A percentile compares a stretch with the other conserved stretches of the same genome.
Conservation (phyloP, 2,329 filamentous ascomycete species). For the Talaromyces sp. region DNA sequence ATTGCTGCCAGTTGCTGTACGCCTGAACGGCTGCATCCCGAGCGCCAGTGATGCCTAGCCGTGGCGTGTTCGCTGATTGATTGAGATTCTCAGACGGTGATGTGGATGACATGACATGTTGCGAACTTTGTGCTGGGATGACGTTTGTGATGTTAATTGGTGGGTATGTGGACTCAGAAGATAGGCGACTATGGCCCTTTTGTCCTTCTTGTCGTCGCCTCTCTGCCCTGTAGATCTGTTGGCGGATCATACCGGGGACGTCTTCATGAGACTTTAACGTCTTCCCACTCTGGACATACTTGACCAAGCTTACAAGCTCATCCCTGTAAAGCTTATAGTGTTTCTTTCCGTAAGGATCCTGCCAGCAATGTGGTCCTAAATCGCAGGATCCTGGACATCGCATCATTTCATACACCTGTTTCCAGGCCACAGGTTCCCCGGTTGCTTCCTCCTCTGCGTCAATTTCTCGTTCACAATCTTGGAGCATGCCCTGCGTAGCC, state of each 20-base stretch:
- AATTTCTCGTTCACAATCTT: slow-evolving; percentile 13
- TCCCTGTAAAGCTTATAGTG: not conserved
- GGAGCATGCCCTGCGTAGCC: slow-evolving; percentile 18
- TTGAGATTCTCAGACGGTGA: slow-evolving; percentile 12
- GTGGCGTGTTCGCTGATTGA: slow-evolving; percentile 11
- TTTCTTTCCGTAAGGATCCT: not conserved
- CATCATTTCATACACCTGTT: slow-evolving; percentile 18
- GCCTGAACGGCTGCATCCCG: slow-evolving; percentile 24
- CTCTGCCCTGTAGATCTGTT: not conserved
- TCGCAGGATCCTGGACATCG: slow-evolving; percentile 14
- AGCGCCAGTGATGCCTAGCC: slow-evolving; percentile 24
- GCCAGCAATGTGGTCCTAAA: not conserved
- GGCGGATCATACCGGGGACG: not conserved
- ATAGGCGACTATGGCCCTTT: not conserved
- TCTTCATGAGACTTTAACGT: not conserved
- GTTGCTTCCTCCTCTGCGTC: slow-evolving; percentile 13
- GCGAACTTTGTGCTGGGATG: slow-evolving; percentile 19
- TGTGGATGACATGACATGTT: slow-evolving; percentile 14
- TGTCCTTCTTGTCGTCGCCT: not conserved
- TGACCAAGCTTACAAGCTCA: not conserved
- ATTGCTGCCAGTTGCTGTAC: slow-evolving; percentile 30
- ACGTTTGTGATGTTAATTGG: slow-evolving; percentile 26
- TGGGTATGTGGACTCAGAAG: slow-evolving; percentile 5
- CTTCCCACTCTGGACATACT: not conserved
- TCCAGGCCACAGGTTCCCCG: slow-evolving; percentile 17